Percentiles rank a stretch among this genome's conserved stretches.
Conservation (phyloP, 2,329 filamentous ascomycete genomes). For the Hyphodiscus sp. region DNA sequence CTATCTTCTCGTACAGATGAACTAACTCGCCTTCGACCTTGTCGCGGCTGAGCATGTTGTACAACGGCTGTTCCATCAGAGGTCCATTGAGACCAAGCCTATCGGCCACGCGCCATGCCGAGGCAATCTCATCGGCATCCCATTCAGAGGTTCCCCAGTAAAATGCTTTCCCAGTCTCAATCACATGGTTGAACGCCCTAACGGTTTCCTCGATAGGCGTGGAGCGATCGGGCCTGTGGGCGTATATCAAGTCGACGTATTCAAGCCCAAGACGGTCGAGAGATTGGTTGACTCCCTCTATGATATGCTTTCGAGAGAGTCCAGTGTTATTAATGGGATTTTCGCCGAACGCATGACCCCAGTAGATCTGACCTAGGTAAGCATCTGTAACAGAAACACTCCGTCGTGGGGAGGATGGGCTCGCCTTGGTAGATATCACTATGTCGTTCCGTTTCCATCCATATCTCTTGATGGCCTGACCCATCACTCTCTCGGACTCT, state of each 20-base stretch:
- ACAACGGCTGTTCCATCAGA: slow-evolving; percentile 56
- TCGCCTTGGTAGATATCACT: slow-evolving; percentile 54
- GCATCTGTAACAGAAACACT: background rate
- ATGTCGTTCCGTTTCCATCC: slow-evolving; percentile 56
- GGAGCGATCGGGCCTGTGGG: slow-evolving; percentile 51
- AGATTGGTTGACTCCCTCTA: slow-evolving; percentile 51
- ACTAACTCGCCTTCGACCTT: slow-evolving; percentile 54
- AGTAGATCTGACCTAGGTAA: slow-evolving; percentile 36
- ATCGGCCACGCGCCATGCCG: slow-evolving; percentile 51
- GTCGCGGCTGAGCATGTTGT: slow-evolving; percentile 53
- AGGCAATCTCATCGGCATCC: slow-evolving; percentile 51
- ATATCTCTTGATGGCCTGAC: slow-evolving; percentile 51
- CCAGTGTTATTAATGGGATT: slow-evolving; percentile 45
- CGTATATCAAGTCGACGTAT: slow-evolving; percentile 60
- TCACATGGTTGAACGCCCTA: slow-evolving; percentile 42
- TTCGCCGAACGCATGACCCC: slow-evolving; percentile 38
- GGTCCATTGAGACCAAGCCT: slow-evolving; percentile 52
- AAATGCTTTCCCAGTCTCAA: slow-evolving; percentile 51
- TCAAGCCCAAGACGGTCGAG: slow-evolving; percentile 39
- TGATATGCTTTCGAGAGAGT: slow-evolving; percentile 51
- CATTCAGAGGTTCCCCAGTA: slow-evolving; percentile 61
- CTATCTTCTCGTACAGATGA: slow-evolving; percentile 49
- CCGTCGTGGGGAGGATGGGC: no score
- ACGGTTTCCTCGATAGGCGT: slow-evolving; percentile 60
- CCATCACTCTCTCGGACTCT: slow-evolving; percentile 46